Conservation (phyloP, 1,139 yeast species). For the Pichia sp. region DNA sequence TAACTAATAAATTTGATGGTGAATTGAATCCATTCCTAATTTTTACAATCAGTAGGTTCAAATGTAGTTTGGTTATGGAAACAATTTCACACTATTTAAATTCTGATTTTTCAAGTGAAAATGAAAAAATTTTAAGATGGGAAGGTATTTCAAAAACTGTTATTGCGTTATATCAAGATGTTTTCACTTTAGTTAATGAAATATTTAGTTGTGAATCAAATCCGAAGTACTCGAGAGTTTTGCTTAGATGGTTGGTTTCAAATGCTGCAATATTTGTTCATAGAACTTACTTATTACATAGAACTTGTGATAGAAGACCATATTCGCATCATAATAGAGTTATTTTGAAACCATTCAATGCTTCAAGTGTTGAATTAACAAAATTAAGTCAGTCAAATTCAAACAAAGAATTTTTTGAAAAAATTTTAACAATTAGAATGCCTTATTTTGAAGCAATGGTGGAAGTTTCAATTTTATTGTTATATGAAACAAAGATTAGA, state of each 20-base stretch:
- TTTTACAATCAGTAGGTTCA: constrained; percentile 13
- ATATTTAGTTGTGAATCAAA: constrained; percentile 12
- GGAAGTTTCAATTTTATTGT: constrained; percentile 11
- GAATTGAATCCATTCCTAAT: constrained; percentile 16
- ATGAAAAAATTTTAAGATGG: constrained; percentile 12
- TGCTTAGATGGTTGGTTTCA: constrained; percentile 13
- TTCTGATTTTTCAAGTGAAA: constrained; percentile 14
- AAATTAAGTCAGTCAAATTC: constrained; percentile 10
- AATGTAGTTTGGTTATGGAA: constrained; percentile 17
- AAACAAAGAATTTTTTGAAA: constrained; percentile 11
- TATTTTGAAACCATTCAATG: constrained; percentile 10
- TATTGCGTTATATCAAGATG: constrained; percentile 15
- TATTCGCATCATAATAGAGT: constrained; percentile 15
- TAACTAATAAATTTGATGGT: constrained; percentile 14
- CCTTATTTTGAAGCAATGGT: constrained; percentile 8
- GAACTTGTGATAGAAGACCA: constrained; percentile 13
- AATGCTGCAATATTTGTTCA: constrained; percentile 11
- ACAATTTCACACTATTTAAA: constrained; percentile 16
- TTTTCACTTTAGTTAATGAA: constrained; percentile 10
- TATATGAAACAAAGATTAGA: constrained; percentile 13
- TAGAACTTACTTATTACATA: constrained; percentile 12
- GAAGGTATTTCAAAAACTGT: constrained; percentile 12
- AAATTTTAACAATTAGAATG: constrained; percentile 9
- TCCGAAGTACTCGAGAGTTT: constrained; percentile 8
- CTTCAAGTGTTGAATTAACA: constrained; percentile 7